Conservation (phyloP, 441 rosid genomes). For the Hura crepitans region DNA sequence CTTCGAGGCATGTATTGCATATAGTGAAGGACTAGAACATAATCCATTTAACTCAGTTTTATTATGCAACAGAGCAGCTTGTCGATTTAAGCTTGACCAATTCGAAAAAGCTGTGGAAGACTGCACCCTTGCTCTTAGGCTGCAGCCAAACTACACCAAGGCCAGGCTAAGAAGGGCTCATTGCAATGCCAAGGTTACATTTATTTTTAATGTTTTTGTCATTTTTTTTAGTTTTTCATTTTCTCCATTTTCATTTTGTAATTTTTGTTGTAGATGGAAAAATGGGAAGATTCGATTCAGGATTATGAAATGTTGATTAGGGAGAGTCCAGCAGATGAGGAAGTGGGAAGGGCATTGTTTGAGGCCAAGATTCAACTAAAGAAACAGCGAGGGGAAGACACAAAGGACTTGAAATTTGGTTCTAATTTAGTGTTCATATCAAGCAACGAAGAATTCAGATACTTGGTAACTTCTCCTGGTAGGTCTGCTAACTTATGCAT, state of each 20-base stretch:
- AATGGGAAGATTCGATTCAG: slow-evolving; percentile 66
- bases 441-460: slow-evolving; percentile 42
- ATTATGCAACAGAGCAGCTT: slow-evolving; percentile 83
- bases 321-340: slow-evolving; percentile 65
- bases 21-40: slow-evolving; percentile 68
- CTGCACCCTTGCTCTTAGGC: slow-evolving; percentile 58
- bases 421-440: slow-evolving; percentile 48
- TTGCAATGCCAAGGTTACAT: slow-evolving; percentile 58
- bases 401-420: slow-evolving; percentile 40
- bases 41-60: slow-evolving; percentile 60
- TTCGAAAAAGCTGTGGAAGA: slow-evolving; percentile 72
- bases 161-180: slow-evolving; percentile 78
- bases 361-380: slow-evolving; percentile 50
- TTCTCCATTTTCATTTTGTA: neutral
- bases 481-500: neutral
- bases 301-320: slow-evolving; percentile 68
- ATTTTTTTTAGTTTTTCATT: neutral
- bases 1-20: slow-evolving; percentile 52
- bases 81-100: slow-evolving; percentile 57
- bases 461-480: slow-evolving; percentile 47
- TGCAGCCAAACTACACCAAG: slow-evolving; percentile 64
- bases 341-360: slow-evolving; percentile 51
- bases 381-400: slow-evolving; percentile 43
- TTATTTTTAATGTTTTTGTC: neutral
- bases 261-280: slow-evolving; percentile 45